Evolutionary conservation across 306 rosid species (phyloP).

Genomic region (Mucuna pruriens): DNA sequence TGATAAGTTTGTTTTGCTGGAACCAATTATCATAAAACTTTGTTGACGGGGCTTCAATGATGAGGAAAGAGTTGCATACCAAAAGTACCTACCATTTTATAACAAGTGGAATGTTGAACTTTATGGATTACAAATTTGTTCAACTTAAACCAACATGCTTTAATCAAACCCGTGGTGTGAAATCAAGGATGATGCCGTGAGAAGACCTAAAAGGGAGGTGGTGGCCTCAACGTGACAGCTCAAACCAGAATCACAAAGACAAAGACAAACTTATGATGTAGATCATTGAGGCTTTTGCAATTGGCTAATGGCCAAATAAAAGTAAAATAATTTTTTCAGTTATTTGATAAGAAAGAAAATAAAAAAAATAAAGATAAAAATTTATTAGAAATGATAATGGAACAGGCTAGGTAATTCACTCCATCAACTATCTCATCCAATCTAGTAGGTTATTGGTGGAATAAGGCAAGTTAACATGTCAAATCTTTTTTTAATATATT

Average conservation of each 20-base stretch:
- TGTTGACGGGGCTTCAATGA: background rate
- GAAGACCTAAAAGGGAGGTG: background rate
- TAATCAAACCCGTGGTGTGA: background rate
- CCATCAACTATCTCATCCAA: too few relatives aligned
- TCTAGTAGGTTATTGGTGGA: too few relatives aligned
- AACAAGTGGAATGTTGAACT: constrained; percentile 4
- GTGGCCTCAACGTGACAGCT: background rate
- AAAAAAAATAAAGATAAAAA: too few relatives aligned
- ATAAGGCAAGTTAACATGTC: too few relatives aligned
- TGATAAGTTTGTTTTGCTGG: background rate
- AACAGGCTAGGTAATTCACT: too few relatives aligned
- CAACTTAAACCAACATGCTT: background rate
- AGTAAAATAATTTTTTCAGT: too few relatives aligned
- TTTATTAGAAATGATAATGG: too few relatives aligned
- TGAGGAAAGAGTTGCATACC: constrained; percentile 1
- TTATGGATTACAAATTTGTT: background rate
- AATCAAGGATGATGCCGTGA: background rate
- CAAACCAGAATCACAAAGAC: background rate
- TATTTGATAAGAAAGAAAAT: too few relatives aligned
- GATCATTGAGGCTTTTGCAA: background rate
- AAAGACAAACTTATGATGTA: background rate
- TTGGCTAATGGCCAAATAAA: too few relatives aligned
- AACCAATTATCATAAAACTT: background rate
- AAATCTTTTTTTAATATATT: too few relatives aligned
- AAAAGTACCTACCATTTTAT: background rate